Base-by-base conservation (phyloP, 2,329 filamentous ascomycete genomes). In the Bipolaris oryzae region DNA sequence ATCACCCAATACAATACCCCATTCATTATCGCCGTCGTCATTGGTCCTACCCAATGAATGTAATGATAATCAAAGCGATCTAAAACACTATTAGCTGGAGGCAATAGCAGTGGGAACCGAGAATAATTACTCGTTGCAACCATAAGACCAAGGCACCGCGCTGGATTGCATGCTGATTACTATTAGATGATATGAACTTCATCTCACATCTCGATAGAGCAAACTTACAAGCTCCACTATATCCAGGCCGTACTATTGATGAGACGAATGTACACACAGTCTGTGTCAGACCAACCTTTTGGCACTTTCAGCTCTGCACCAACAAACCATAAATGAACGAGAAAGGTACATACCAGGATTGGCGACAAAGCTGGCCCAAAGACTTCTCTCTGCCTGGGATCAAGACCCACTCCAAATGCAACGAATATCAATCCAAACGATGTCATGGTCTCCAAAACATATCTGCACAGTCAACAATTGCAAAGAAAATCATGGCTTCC, bases 371-470 rank as follows among this genome's bases (percentile, higher is more conserved):
- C 78, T 5, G 80, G 81, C 0, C 82, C 82, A 61, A 82, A 83
- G 3, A 82, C 67, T 16, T 77, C 70, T 1, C 75, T 75, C 62
- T 85, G 82, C 3, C 82, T 72, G 2, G 83, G 83, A 65, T 85
- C 83, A 4, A 85, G 72, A 15, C 81, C 82, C 10, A 83, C 79
- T 1, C 82, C 81, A 58, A 83, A 84, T 0, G 81, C 76, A 18
- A 84, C 73, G 60, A 82, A 78, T 0, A 85, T 64, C 13, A 83
- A 58, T 1, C 78, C 72, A n/a, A 81, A 75, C 4, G 74, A 77
- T 4, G 76, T 75, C 52, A 82, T 75, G 38, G 79, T 79, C 62
- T 85, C 83, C 37, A 82, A 74, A 7, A 80, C 71, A 51, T 84
- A 80, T 31, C 63, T 68, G 3, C 6, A 10, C 33, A 16, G 5